Evolutionary conservation across 2,329 filamentous ascomycete genomes (phyloP).

Genomic region (Colletotrichum truncatum): DNA sequence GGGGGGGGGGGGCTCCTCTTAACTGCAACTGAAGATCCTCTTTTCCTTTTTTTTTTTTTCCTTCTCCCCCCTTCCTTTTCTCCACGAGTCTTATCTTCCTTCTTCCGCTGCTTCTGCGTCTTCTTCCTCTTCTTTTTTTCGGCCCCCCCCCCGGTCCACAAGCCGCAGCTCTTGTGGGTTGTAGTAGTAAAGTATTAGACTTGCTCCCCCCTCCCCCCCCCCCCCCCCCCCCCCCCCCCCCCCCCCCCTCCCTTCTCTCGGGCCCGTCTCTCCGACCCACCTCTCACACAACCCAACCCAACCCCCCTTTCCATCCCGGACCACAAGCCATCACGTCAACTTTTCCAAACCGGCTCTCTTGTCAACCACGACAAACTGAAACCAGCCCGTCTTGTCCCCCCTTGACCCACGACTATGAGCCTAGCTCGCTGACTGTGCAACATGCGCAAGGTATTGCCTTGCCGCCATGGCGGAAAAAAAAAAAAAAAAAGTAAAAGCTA

Average conservation of each 20-base stretch:
- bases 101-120: too few species aligned
- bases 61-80: too few species aligned
- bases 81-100: too few species aligned
- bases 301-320: neutral
- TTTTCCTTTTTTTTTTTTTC: too few species aligned
- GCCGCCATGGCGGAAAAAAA: too few species aligned
- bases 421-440: constrained; percentile 1
- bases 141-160: too few species aligned
- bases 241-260: neutral
- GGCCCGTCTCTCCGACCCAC: neutral
- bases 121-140: too few species aligned
- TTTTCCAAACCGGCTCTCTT: constrained; percentile 26
- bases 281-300: neutral
- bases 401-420: neutral
- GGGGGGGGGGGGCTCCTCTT: too few species aligned
- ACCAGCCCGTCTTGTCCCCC: constrained; percentile 10
- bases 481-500: neutral
- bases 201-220: neutral
- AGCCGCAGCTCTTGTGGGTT: neutral
- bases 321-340: constrained; percentile 16
- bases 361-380: constrained; percentile 25
- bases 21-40: too few species aligned
- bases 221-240: neutral
- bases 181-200: too few species aligned
- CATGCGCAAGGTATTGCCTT: constrained; percentile 1